Percentiles rank a stretch among this genome's conserved stretches.
Evolutionary conservation across 2,329 filamentous ascomycete genomes (phyloP).

Genomic region (Teratosphaeria nubilosa): DNA sequence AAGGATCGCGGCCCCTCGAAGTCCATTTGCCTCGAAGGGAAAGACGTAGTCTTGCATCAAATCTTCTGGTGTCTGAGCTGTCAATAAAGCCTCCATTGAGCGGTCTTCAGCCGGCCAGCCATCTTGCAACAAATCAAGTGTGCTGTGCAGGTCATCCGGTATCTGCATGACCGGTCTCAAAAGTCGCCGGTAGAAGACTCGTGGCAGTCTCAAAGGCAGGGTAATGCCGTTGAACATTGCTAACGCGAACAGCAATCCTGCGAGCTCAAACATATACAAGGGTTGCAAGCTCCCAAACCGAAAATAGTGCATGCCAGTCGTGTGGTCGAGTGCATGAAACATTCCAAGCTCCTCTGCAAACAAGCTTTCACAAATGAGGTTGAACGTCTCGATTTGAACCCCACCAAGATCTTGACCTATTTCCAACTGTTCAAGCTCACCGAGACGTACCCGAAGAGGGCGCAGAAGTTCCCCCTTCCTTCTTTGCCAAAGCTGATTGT

Average conservation of each 20-base stretch:
- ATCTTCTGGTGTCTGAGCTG: constrained; percentile 48
- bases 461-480: constrained; percentile 72
- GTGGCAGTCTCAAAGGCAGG: constrained; percentile 79
- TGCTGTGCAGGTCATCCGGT: constrained; percentile 37
- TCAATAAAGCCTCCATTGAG: constrained; percentile 60
- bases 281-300: constrained; percentile 71
- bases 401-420: constrained; percentile 89
- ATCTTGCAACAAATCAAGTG: constrained; percentile 68
- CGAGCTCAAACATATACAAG: constrained; percentile 79
- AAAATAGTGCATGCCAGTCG: constrained; percentile 80
- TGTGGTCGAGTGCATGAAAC: constrained; percentile 61
- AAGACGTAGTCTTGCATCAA: constrained; percentile 76
- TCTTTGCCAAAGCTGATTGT: constrained; percentile 83
- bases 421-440: constrained; percentile 64
- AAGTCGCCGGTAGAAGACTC: constrained; percentile 72
- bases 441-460: constrained; percentile 80
- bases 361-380: constrained; percentile 68
- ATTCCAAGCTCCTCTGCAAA: constrained; percentile 67
- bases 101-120: constrained; percentile 77
- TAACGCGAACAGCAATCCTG: constrained; percentile 78
- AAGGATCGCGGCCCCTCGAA: constrained; percentile 25
- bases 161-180: constrained; percentile 30
- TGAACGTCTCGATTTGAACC: constrained; percentile 94
- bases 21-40: constrained; percentile 52
- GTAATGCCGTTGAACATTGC: constrained; percentile 91